These are phyloP conservation scores for Trichoderma sp. DNA, from an alignment of 2,329 filamentous ascomycete genomes.

Conservation along the genomic window DNA sequence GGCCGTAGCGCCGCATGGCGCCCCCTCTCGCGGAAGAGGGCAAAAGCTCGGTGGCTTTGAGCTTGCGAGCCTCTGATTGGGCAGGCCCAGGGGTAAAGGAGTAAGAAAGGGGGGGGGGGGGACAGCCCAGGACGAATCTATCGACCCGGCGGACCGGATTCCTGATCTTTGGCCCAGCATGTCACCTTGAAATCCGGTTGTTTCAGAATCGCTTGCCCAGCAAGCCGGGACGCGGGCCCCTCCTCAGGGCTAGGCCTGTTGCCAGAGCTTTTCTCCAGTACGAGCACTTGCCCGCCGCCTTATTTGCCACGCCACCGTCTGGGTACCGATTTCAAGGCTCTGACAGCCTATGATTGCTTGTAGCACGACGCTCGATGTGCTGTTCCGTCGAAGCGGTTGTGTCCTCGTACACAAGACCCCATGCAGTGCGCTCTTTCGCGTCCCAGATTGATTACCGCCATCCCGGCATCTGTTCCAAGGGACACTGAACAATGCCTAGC, in stretches of 20 bases:
- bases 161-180: slow-evolving; percentile 30
- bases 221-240: slow-evolving; percentile 24
- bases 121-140: slow-evolving; percentile 12
- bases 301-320: slow-evolving; percentile 25
- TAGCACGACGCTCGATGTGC: background rate
- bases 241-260: slow-evolving; percentile 13
- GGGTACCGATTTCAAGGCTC: slow-evolving; percentile 12
- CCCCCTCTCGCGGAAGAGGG: slow-evolving; percentile 24
- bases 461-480: slow-evolving; percentile 15
- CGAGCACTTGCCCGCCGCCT: slow-evolving; percentile 19
- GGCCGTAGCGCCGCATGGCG: slow-evolving; percentile 29
- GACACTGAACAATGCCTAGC: slow-evolving; percentile 14
- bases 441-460: slow-evolving; percentile 24
- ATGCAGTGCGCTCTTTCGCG: slow-evolving; percentile 13
- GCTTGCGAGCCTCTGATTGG: slow-evolving; percentile 3
- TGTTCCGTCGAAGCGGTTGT: slow-evolving; percentile 1
- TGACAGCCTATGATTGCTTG: background rate
- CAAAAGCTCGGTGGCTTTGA: slow-evolving; percentile 19
- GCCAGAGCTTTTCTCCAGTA: slow-evolving; percentile 25
- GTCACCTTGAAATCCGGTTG: slow-evolving; percentile 23
- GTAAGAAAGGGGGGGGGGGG: slow-evolving; percentile 7
- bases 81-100: background rate
- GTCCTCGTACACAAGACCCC: background rate
- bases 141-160: slow-evolving; percentile 31
- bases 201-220: slow-evolving; percentile 29